These are phyloP conservation scores for Penicillium waksmanii DNA, from an alignment of 495 filamentous ascomycete genomes.

Conservation along the genomic window DNA sequence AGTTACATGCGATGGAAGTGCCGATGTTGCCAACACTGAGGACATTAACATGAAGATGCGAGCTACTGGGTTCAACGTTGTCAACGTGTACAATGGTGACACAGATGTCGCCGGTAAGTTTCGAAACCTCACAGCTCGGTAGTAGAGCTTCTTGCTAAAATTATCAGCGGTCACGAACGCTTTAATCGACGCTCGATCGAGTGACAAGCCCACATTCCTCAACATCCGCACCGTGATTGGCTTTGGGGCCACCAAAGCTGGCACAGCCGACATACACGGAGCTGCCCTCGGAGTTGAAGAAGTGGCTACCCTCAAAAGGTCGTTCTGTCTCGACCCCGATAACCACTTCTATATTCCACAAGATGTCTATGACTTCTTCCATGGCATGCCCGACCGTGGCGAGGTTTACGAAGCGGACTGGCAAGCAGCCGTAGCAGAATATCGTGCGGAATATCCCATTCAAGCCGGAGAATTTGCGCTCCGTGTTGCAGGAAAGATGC, in stretches of 20 bases:
- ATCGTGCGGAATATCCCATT: conserved; percentile 29
- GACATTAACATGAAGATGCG: conserved; percentile 3
- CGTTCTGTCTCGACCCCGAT: conserved; percentile 42
- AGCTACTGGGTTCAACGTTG: conserved; percentile 2
- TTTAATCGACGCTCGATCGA: neutral
- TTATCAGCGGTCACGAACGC: neutral
- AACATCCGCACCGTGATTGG: conserved; percentile 1
- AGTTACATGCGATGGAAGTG: conserved; percentile 53
- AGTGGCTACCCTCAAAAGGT: conserved; percentile 35
- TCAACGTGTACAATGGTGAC: neutral
- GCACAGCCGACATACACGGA: neutral
- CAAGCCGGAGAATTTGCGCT: conserved; percentile 46
- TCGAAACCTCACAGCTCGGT: neutral
- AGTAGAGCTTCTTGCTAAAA: neutral
- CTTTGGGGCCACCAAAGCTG: neutral
- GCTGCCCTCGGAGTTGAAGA: neutral
- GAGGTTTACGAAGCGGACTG: conserved; percentile 39
- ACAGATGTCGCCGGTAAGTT: neutral
- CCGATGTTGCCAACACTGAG: conserved; percentile 54
- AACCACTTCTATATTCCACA: conserved; percentile 46
- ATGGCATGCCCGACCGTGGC: conserved; percentile 38
- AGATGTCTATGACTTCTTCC: conserved; percentile 50
- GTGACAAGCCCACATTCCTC: neutral
- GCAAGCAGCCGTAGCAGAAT: conserved; percentile 8
- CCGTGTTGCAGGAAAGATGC: conserved; percentile 44